phyloP scores from a whole-genome alignment of 306 rosid species.

The Trifolium dubium region DNA sequence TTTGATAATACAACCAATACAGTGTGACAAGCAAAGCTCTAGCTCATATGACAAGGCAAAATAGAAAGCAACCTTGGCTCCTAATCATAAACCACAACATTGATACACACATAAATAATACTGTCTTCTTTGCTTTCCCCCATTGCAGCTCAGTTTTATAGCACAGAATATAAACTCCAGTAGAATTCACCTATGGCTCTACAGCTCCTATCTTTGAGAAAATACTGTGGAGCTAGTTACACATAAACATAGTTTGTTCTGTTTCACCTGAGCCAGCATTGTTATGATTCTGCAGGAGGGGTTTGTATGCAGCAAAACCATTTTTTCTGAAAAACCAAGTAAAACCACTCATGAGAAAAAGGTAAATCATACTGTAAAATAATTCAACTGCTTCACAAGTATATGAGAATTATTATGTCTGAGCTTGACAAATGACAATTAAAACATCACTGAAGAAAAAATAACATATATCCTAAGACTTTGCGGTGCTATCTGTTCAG shows the following conservation, averaged over 20 bases:
- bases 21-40: constrained; percentile 46
- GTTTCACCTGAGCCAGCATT: constrained; percentile 43
- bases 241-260: constrained; percentile 55
- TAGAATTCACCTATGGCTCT: constrained; percentile 58
- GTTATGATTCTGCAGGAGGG: constrained; percentile 74
- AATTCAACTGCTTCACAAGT: neutral
- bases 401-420: constrained; percentile 21
- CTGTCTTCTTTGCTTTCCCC: constrained; percentile 61
- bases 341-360: constrained; percentile 43
- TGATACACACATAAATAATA: constrained; percentile 65
- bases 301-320: constrained; percentile 96
- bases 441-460: neutral
- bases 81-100: constrained; percentile 65
- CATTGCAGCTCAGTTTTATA: constrained; percentile 67
- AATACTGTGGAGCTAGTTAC: constrained; percentile 66
- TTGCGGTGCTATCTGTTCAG: constrained; percentile 9
- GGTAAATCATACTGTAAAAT: constrained; percentile 3
- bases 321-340: constrained; percentile 74
- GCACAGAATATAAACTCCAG: constrained; percentile 63
- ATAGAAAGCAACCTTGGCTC: constrained; percentile 53
- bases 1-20: constrained; percentile 39
- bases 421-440: constrained; percentile 11
- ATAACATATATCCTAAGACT: neutral
- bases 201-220: constrained; percentile 64
- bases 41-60: constrained; percentile 53